Conservation (phyloP, 768 basidiomycete genomes). For the Russula emetica region DNA sequence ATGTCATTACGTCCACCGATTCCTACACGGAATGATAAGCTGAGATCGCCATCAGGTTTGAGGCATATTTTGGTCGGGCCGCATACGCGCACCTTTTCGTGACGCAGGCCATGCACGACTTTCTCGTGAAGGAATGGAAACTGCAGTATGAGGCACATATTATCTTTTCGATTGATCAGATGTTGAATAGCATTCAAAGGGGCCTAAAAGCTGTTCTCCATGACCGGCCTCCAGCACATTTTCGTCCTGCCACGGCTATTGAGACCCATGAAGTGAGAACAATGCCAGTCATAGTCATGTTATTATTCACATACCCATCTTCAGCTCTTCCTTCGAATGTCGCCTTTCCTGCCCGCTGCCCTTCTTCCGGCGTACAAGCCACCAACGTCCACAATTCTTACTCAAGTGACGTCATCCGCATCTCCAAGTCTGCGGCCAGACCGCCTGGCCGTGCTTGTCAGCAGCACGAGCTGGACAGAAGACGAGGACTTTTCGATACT, state of each 20-base stretch:
- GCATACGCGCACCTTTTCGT: slow-evolving; percentile 95
- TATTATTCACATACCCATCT: slow-evolving; percentile 27
- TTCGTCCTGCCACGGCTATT: slow-evolving; percentile 62
- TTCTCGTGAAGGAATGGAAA: slow-evolving; percentile 66
- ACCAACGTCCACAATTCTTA: slow-evolving; percentile 27
- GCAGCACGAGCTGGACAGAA: slow-evolving; percentile 94
- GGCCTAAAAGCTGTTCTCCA: slow-evolving; percentile 76
- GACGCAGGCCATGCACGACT: slow-evolving; percentile 77
- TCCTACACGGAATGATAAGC: slow-evolving; percentile 6
- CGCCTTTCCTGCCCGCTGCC: slow-evolving; percentile 51
- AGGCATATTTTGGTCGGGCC: slow-evolving; percentile 66
- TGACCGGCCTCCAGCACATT: slow-evolving; percentile 86
- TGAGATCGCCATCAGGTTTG: slow-evolving; percentile 56
- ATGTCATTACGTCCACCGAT: slow-evolving; percentile 44
- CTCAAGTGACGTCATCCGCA: slow-evolving; percentile 40
- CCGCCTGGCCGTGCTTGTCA: slow-evolving; percentile 82
- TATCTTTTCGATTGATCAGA: neutral
- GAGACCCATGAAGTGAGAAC: slow-evolving; percentile 68
- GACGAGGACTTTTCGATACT: slow-evolving; percentile 94
- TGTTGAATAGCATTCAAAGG: slow-evolving; percentile 40
- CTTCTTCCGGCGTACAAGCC: slow-evolving; percentile 39
- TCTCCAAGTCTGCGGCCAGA: slow-evolving; percentile 60
- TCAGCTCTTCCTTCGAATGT: slow-evolving; percentile 51
- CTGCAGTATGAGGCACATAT: slow-evolving; percentile 53
- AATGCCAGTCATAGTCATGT: slow-evolving; percentile 20